Evolutionary conservation across 352 stramenopile species (phyloP).

Genomic region (Pythium brassicae): DNA sequence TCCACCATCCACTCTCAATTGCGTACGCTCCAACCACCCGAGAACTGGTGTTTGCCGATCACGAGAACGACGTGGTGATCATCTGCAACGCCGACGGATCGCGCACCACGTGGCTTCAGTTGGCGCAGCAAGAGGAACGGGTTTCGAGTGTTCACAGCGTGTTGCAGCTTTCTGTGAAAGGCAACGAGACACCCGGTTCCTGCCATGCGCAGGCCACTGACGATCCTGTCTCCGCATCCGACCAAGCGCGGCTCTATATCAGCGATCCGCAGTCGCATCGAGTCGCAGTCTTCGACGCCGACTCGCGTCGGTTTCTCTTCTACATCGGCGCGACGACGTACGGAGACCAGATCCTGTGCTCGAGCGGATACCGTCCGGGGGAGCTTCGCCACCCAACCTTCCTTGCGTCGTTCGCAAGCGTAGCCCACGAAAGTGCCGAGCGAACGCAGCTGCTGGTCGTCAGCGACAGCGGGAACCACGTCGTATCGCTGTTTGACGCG

Average conservation of each 20-base stretch:
- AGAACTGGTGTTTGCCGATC: constrained; percentile 45
- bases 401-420: constrained; percentile 20
- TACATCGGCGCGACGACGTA: constrained; percentile 60
- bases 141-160: constrained; percentile 26
- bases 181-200: not conserved
- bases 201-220: not conserved
- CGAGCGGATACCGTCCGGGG: constrained; percentile 39
- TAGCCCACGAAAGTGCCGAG: not conserved
- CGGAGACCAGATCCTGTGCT: constrained; percentile 37
- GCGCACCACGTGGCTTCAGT: constrained; percentile 29
- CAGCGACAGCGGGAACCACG: constrained; percentile 62
- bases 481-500: constrained; percentile 49
- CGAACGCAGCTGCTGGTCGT: constrained; percentile 24
- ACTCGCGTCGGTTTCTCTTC: constrained; percentile 16
- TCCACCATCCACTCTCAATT: constrained; percentile 45
- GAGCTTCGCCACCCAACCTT: constrained; percentile 51
- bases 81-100: constrained; percentile 54
- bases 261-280: constrained; percentile 56
- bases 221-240: not conserved
- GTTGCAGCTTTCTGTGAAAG: constrained; percentile 13
- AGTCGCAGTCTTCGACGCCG: constrained; percentile 33
- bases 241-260: constrained; percentile 26
- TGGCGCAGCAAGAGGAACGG: constrained; percentile 13
- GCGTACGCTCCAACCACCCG: constrained; percentile 25
- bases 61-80: constrained; percentile 42